phyloP scores from a whole-genome alignment of 2,329 filamentous ascomycete species.

The Colletotrichum musae region DNA sequence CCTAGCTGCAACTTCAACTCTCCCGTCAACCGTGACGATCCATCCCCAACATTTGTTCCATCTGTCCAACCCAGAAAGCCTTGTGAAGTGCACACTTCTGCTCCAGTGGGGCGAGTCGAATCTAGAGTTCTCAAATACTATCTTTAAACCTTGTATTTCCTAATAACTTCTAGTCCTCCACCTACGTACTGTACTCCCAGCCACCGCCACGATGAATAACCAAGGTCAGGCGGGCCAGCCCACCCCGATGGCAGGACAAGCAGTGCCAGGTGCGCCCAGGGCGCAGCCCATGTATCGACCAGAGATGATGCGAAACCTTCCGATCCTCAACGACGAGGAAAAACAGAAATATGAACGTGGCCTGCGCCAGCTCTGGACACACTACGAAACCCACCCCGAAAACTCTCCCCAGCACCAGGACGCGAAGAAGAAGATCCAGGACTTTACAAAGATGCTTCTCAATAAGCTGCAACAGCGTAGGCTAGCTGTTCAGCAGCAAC shows the following conservation, averaged over 20 bases:
- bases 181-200: no score
- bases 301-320: slow-evolving; percentile 65
- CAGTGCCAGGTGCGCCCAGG: slow-evolving; percentile 46
- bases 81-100: neutral
- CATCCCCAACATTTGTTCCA: neutral
- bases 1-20: slow-evolving; percentile 31
- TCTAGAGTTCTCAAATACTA: neutral
- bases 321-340: slow-evolving; percentile 67
- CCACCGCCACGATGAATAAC: slow-evolving; percentile 38
- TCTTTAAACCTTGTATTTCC: neutral
- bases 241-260: slow-evolving; percentile 30
- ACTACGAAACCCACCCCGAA: slow-evolving; percentile 62
- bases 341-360: slow-evolving; percentile 72
- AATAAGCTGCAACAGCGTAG: slow-evolving; percentile 62
- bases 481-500: slow-evolving; percentile 53
- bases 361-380: slow-evolving; percentile 66
- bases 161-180: neutral
- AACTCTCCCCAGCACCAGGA: slow-evolving; percentile 64
- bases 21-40: neutral
- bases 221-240: slow-evolving; percentile 42
- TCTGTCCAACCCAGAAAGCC: neutral
- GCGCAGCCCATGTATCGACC: slow-evolving; percentile 63
- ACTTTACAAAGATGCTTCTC: slow-evolving; percentile 72
- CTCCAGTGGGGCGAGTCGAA: neutral
- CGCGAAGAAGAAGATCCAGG: slow-evolving; percentile 70